Evolutionary conservation across 2,329 filamentous ascomycete genomes (phyloP), one percentile per base, ranked within the genome.

Genomic region (Phoma sp.): DNA sequence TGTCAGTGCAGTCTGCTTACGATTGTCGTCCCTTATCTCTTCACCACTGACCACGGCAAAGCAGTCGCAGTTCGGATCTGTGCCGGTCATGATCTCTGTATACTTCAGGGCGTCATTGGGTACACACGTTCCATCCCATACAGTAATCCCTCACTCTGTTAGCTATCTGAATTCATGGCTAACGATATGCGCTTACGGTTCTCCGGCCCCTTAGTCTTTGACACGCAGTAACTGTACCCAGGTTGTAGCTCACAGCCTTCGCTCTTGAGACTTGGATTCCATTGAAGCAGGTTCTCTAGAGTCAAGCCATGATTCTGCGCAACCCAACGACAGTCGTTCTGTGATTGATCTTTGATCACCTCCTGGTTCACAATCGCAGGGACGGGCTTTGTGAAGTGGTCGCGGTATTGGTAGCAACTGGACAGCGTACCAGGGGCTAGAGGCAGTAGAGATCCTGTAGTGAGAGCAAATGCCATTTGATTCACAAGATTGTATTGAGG

Each of bases 261-360:
- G 29, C 19, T 7, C 10, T 35, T 40, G 29, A 53, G 36, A 15
- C 43, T 53, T 4, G 50, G 50, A n/a, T 53, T 53, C 32, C 38
- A 37, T 4, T 13, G 6, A 3, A 53, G n/a, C 9, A 53, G 31
- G 3, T 47, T 17, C 2, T 40, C 43, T 9, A 53, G 8, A 9
- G 36, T 17, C 3, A 43, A 19, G 7, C n/a, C n/a, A 37, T 31
- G 32, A 15, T 24, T 43, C 7, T 12, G 7, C 1, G 37, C 43
- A 6, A 53, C 12, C 5, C 22, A 7, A 9, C 5, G 22, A 43
- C 43, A 53, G 8, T 22, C 24, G 12, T 24, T 21, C n/a, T 17
- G 32, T 35, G n/a, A 3, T 17, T 35, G 32, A 17, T 35, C 15
- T 35, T 31, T 12, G 29, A 31, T 31, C 8, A 35, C 32, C 32